Evolutionary conservation across 176 grass and related monocot genomes (phyloP), one percentile per base, ranked within the genome.

Genomic region (Triticum urartu): DNA sequence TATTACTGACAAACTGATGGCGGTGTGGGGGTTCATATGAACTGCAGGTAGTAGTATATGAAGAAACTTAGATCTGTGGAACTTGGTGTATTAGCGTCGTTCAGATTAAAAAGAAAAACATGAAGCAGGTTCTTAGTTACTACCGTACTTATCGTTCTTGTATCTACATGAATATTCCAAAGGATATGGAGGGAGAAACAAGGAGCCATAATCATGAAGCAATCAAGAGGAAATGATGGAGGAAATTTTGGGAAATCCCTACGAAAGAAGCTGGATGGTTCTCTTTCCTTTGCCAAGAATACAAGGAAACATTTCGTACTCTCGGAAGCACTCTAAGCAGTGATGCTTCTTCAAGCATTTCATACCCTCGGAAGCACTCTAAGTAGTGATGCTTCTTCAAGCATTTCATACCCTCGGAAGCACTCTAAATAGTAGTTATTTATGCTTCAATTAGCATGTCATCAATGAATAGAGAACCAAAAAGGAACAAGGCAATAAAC

Each of bases 161-260:
- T 52, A 18, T 18, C 9, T 22, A 12, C 11, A 3, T 75, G 81
- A 59, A 80, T 61, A 68, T 50, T 84, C 85, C 75, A 12, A 62
- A 34, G 13, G 66, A 22, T 32, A 24, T 64, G 64, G 2, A 56
- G 15, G 33, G 5, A 28, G 35, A n/a, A 72, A 42, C 72, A 58
- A 42, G 83, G 36, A 72, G 35, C 82, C 59, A 52, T 26, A 81
- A 91, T 83, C 72, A 89, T 92, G 58, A 30, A 32, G 48, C 79
- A 83, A 86, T 81, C 90, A 72, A 11, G 2, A 54, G 56, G 24
- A 70, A 83, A 83, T 86, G 82, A 74, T 79, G 56, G 4, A 8
- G 11, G 28, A 5, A 68, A 17, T 26, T 25, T 6, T 10, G 43
- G 42, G 4, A 45, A 79, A 36, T 72, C 21, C 1, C 64, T 63